These are phyloP conservation scores for Penicillium sp. DNA, from an alignment of 2,329 filamentous ascomycete species.

Conservation along the genomic window DNA sequence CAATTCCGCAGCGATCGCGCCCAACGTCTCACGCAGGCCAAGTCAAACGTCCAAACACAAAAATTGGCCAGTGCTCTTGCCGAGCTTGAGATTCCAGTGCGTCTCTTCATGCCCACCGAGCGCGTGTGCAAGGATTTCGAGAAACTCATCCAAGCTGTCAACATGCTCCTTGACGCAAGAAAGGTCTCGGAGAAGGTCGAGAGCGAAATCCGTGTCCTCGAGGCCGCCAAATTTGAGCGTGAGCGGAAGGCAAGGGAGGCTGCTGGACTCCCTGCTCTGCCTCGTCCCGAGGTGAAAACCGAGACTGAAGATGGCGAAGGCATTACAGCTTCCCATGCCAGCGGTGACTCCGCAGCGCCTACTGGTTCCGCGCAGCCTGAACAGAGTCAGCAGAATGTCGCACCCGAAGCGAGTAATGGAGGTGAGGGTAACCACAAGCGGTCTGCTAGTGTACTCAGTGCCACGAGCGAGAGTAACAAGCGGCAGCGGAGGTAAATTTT, in stretches of 20 bases:
- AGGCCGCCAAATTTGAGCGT: constrained; percentile 43
- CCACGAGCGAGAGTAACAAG: constrained; percentile 60
- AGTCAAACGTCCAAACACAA: constrained; percentile 52
- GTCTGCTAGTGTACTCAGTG: constrained; percentile 79
- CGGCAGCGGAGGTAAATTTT: constrained; percentile 46
- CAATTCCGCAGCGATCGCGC: constrained; percentile 74
- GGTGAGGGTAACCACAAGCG: constrained; percentile 61
- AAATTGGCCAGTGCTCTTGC: constrained; percentile 50
- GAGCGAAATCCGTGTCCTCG: constrained; percentile 49
- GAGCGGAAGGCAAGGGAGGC: constrained; percentile 37
- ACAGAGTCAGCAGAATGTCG: not conserved
- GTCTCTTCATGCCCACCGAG: constrained; percentile 53
- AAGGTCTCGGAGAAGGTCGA: constrained; percentile 52
- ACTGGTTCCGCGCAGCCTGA: constrained; percentile 9
- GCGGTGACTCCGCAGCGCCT: constrained; percentile 10
- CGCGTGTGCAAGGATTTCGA: constrained; percentile 53
- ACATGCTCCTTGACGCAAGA: constrained; percentile 49
- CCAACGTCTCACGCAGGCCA: constrained; percentile 52
- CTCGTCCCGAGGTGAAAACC: constrained; percentile 36
- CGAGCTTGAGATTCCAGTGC: constrained; percentile 49
- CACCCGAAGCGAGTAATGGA: constrained; percentile 6
- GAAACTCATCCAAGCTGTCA: constrained; percentile 49
- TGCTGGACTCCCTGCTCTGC: constrained; percentile 14
- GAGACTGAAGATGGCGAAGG: constrained; percentile 34
- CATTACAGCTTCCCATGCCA: constrained; percentile 18